Evolutionary conservation across 495 filamentous ascomycete genomes (phyloP), one percentile per base, ranked within the genome.

Genomic region (Penicillium pancosmium): DNA sequence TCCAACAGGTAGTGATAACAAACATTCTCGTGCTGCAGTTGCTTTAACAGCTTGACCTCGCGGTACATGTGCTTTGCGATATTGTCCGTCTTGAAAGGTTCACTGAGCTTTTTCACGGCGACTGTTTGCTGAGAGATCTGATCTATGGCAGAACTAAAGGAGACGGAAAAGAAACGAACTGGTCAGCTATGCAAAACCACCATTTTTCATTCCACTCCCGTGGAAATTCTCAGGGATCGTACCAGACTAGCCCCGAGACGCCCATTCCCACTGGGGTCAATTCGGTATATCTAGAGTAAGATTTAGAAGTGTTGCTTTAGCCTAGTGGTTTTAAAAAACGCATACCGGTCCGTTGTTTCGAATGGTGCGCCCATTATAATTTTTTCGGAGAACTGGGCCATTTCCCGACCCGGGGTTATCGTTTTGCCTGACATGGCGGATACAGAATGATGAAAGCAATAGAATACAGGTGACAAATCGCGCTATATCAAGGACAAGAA

Each of bases 31-130:
- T 98, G 94, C 65, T 86, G 89, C 46, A 98, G 77, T 68, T 97
- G 93, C 79, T 98, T 97, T 64, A 98, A 76, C 52, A 98, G 81
- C 80, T 98, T 97, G 73, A 98, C 79, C 68, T 98, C 94, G 58
- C 94, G 88, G 68, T 96, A 97, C 34, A 94, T 98, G 68, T 95
- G 82, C 79, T 97, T 97, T 9, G 94, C 93, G 46, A 98, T 79
- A 41, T 96, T 91, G 2, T 91, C 92, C 11, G 94, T 97, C 80
- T 91, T 94, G 79, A 98, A 98, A 5, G 94, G 94, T 80, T 98
- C 96, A 88, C 96, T 96, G 65, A 98, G 96, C 81, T 98, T 98
- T 85, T 98, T 98, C 63, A 98, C 91, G 38, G 94, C 94, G 50
- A 98, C 93, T 67, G 90, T 91, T 66, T 92, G 89, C 66, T 82